Percentiles rank a stretch among this genome's conserved stretches.
phyloP scores from a whole-genome alignment of 2,329 filamentous ascomycete species.

The Geosmithia morbida region DNA sequence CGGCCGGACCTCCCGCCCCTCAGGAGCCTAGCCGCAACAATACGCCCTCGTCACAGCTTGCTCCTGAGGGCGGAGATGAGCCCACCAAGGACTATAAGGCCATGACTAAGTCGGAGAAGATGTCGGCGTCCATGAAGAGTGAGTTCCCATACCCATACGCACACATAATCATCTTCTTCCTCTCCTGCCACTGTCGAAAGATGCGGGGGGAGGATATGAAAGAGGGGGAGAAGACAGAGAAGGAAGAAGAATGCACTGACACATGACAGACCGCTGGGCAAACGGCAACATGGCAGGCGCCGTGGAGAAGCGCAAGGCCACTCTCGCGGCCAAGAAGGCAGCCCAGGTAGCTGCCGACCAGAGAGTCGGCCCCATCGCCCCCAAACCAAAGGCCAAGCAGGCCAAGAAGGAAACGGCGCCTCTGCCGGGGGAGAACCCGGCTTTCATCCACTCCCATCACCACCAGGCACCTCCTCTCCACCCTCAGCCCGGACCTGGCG shows the following conservation, averaged over 20 bases:
- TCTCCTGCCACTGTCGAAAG: too few relatives aligned
- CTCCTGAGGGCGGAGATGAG: slow-evolving; percentile 18
- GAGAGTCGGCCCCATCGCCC: slow-evolving; percentile 18
- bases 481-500: neutral
- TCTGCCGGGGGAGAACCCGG: slow-evolving; percentile 2
- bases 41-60: slow-evolving; percentile 10
- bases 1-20: slow-evolving; percentile 4
- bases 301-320: slow-evolving; percentile 46
- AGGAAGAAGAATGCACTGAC: slow-evolving; percentile 2
- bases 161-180: neutral
- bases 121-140: slow-evolving; percentile 53
- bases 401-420: slow-evolving; percentile 15
- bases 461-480: neutral
- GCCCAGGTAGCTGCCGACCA: slow-evolving; percentile 25
- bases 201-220: too few relatives aligned
- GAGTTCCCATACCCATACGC: slow-evolving; percentile 10
- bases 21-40: slow-evolving; percentile 12
- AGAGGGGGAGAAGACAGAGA: too few relatives aligned
- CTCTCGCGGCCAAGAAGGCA: slow-evolving; percentile 43
- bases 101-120: slow-evolving; percentile 53
- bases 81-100: slow-evolving; percentile 38
- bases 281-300: slow-evolving; percentile 45
- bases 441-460: slow-evolving; percentile 6
- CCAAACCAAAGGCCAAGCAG: slow-evolving; percentile 21
- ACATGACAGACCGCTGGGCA: slow-evolving; percentile 37